Conservation (phyloP, 2,329 filamentous ascomycete species). For the Podosphaera fusca region DNA sequence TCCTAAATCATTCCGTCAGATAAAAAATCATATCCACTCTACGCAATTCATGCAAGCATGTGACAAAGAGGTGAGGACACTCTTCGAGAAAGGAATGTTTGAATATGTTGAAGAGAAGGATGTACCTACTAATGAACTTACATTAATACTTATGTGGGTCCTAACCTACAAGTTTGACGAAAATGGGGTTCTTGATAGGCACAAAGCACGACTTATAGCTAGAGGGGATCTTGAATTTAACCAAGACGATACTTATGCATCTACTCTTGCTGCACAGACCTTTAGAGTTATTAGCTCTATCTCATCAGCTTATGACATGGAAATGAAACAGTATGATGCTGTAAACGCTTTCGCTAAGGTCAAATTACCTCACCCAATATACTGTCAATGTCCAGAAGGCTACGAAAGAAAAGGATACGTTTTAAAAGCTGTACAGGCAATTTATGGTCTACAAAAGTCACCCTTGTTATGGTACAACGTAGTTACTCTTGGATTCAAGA, state of each 20-base stretch:
- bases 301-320: not conserved
- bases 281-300: too few relatives aligned
- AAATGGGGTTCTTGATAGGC: constrained; percentile 8
- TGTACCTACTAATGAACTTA: not conserved
- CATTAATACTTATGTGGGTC: constrained; percentile 6
- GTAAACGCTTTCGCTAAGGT: not conserved
- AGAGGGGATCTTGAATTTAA: not conserved
- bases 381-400: not conserved
- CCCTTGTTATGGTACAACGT: not conserved
- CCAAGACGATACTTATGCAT: too few relatives aligned
- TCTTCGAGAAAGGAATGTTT: too few relatives aligned
- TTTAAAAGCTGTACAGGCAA: not conserved
- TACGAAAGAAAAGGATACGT: not conserved
- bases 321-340: not conserved
- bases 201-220: constrained; percentile 10
- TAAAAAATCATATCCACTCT: not conserved
- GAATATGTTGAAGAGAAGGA: not conserved
- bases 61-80: not conserved
- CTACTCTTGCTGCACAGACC: too few relatives aligned
- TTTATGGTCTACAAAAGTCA: not conserved
- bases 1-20: not conserved
- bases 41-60: not conserved
- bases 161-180: constrained; percentile 1
- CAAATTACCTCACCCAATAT: not conserved
- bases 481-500: not conserved